Percentiles rank a stretch among this genome's conserved stretches.
These are phyloP conservation scores for Tylopilus rubrobrunneus DNA, from an alignment of 768 basidiomycete genomes.

Conservation along the genomic window DNA sequence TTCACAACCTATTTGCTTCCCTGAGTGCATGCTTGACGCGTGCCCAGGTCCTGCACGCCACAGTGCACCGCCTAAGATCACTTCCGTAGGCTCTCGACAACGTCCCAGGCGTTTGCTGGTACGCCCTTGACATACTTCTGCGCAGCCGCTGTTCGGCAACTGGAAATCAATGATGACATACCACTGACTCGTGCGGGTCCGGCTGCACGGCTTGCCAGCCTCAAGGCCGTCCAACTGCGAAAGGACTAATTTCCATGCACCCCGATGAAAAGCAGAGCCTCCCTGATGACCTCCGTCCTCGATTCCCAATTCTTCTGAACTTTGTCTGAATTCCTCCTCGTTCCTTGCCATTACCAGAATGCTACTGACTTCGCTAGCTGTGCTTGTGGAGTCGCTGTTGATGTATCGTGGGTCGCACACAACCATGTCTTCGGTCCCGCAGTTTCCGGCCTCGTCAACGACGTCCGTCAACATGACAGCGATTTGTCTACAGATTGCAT, in stretches of 20 bases:
- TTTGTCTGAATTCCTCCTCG: conserved; percentile 1
- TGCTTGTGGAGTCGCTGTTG: conserved; percentile 10
- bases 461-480: conserved; percentile 3
- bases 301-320: conserved; percentile 3
- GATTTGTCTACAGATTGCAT: conserved; percentile 21
- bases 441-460: background rate
- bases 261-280: conserved; percentile 9
- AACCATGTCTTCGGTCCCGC: background rate
- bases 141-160: background rate
- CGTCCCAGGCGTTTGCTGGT: background rate
- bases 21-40: conserved; percentile 21
- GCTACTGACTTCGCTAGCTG: conserved; percentile 5
- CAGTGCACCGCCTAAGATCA: conserved; percentile 9
- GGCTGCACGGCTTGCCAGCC: conserved; percentile 3
- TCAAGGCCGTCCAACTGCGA: conserved; percentile 9
- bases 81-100: conserved; percentile 7
- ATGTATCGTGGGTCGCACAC: background rate
- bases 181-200: background rate
- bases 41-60: conserved; percentile 14
- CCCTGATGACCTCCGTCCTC: conserved; percentile 3
- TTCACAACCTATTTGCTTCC: conserved; percentile 7
- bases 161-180: conserved; percentile 3
- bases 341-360: conserved; percentile 1
- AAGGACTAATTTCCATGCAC: background rate
- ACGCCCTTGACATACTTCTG: background rate